Conservation (phyloP, 2,329 filamentous ascomycete species). For the Curvularia sp. region DNA sequence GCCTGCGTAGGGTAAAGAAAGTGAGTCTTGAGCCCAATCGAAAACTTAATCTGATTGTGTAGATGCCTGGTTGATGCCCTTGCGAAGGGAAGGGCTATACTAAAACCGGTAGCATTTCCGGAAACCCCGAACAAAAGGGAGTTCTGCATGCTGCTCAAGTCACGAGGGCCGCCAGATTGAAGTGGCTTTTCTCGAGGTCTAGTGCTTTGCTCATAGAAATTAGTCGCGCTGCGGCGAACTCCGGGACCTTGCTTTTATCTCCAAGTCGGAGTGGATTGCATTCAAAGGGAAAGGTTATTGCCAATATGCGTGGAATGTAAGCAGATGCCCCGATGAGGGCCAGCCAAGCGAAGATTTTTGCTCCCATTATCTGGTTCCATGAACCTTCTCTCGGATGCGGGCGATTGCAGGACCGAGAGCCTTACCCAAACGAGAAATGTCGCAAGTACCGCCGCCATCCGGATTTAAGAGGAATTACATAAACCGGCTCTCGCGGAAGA, state of each 20-base stretch:
- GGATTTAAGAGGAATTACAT: constrained; percentile 14
- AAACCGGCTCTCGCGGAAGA: constrained; percentile 16
- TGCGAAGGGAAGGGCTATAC: not conserved
- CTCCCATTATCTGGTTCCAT: constrained; percentile 5
- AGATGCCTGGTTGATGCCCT: not conserved
- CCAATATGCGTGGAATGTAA: constrained; percentile 10
- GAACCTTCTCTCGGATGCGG: constrained; percentile 21
- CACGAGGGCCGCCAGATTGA: not conserved
- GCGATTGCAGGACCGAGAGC: constrained; percentile 23
- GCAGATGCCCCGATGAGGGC: not conserved
- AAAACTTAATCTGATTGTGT: not conserved
- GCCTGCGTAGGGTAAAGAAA: not conserved
- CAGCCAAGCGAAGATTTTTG: constrained; percentile 1
- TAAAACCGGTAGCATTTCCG: not conserved
- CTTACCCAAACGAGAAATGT: constrained; percentile 16
- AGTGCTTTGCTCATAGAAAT: constrained; percentile 14
- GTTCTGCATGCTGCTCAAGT: not conserved
- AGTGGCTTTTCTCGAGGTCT: not conserved
- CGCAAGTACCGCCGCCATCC: constrained; percentile 15
- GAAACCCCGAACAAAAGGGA: not conserved
- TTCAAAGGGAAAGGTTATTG: constrained; percentile 13
- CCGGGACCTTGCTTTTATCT: not conserved
- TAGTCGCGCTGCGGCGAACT: constrained; percentile 12
- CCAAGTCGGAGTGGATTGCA: constrained; percentile 8
- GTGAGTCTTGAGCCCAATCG: not conserved